These are phyloP conservation scores for Colletotrichum australisinense DNA, from an alignment of 2,329 filamentous ascomycete genomes.

Conservation along the genomic window DNA sequence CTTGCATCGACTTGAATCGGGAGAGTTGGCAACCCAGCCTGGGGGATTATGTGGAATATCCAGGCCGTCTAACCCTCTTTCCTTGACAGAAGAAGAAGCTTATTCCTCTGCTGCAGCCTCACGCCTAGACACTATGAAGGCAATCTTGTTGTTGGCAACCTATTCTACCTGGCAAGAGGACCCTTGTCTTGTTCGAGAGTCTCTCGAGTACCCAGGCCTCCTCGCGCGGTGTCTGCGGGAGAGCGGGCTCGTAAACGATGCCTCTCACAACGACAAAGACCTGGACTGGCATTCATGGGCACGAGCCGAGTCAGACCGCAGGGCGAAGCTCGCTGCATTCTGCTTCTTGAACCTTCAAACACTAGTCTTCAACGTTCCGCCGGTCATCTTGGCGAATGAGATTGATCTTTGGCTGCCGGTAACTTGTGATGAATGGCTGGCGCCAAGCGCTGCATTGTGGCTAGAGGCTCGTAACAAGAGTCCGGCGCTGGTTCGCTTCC, in stretches of 20 bases:
- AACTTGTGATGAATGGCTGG: constrained; percentile 4
- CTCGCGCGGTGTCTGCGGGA: constrained; percentile 16
- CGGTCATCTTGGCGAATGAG: constrained; percentile 3
- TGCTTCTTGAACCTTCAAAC: constrained; percentile 23
- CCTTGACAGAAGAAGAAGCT: too few relatives aligned
- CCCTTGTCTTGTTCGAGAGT: constrained; percentile 2
- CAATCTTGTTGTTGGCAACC: neutral
- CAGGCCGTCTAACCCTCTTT: too few relatives aligned
- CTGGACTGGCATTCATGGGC: constrained; percentile 13
- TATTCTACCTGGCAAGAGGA: constrained; percentile 10
- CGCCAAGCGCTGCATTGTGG: neutral
- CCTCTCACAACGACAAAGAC: neutral
- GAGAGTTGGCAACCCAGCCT: too few relatives aligned
- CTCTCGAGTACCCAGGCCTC: constrained; percentile 7
- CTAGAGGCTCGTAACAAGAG: neutral
- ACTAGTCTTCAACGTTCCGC: constrained; percentile 15
- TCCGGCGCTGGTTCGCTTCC: neutral
- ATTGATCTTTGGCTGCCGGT: neutral
- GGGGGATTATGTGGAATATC: too few relatives aligned
- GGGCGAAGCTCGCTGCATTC: constrained; percentile 11
- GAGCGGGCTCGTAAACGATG: neutral
- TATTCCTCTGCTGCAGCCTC: too few relatives aligned
- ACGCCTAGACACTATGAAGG: neutral
- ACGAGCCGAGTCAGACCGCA: neutral
- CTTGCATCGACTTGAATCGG: neutral